Base-by-base conservation (phyloP, 1,284 basidiomycete species). In the Ganoderma boninense region DNA sequence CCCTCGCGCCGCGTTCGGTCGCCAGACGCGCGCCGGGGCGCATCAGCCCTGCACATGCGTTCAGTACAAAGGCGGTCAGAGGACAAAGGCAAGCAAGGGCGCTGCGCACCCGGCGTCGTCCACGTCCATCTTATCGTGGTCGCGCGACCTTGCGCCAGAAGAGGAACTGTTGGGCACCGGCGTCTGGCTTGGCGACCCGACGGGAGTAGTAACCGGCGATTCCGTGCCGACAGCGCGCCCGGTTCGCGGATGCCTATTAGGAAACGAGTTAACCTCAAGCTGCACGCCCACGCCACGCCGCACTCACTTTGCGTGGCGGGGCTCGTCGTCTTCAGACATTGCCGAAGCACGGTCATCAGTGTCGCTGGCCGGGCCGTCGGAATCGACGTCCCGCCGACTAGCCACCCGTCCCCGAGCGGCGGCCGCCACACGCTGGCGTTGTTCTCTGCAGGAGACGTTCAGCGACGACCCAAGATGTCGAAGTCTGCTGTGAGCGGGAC, bases 361-460 rank as follows among this genome's bases (percentile, higher is more conserved):
- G 54, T 69, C 65, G 23, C 65, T 66, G 44, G 61, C 64, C 64
- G 64, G 68, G 64, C 68, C 68, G 68, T 56, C 64, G 68, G 68
- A 61, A 35, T 42, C 38, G 18, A 49, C 60, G 68, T 69, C 64
- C 64, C 68, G 69, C 44, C 54, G 65, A 64, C 60, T 56, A 54
- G 60, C 64, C 60, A 63, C 64, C 23, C 44, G 61, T 14, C 52
- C 62, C 13, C 54, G 54, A 23, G 38, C 49, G 14, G 29, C 56
- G 11, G 52, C 32, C 14, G 46, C 57, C 32, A 35, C 52, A 10
- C 46, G 64, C 23, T 29, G n/a, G 23, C 68, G 60, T 23, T 23
- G 18, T 10, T 56, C 62, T 40, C 64, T 66, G 46, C 35, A 16
- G 8, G 43, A 32, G n/a, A 20, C 56, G 42, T 35, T 57, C 13